A percentile compares a stretch with the other conserved stretches of the same genome.
phyloP scores from a whole-genome alignment of 305 asterid genomes.

The Plantago coronopus region DNA sequence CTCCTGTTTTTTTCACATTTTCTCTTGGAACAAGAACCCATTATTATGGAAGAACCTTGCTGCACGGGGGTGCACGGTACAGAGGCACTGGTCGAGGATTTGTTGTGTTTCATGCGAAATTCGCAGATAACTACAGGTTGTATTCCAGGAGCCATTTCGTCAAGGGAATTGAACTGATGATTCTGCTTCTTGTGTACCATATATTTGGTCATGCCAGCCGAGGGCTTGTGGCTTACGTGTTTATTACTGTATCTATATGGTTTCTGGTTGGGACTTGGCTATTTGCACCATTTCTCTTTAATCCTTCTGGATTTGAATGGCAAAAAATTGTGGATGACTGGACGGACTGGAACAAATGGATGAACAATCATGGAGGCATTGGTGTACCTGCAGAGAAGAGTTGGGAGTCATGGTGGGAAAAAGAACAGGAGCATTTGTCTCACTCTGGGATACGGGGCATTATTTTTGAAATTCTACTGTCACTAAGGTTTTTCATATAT shows the following conservation, averaged over 20 bases:
- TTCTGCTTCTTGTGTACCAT: constrained; percentile 78
- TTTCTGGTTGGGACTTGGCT: constrained; percentile 92
- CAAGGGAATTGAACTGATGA: constrained; percentile 90
- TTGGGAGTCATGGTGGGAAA: constrained; percentile 99
- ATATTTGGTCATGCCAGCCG: constrained; percentile 65
- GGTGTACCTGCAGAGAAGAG: constrained; percentile 89
- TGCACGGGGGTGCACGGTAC: constrained; percentile 94
- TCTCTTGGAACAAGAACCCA: constrained; percentile 94
- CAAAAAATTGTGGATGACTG: constrained; percentile 93
- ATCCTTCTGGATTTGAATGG: constrained; percentile 97
- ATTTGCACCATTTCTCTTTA: constrained; percentile 89
- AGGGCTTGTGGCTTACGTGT: constrained; percentile 60
- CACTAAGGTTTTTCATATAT: constrained; percentile 78
- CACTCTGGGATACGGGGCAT: constrained; percentile 79
- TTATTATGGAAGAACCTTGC: constrained; percentile 85
- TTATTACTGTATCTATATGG: constrained; percentile 86
- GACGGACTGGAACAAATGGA: constrained; percentile 97
- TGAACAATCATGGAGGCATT: constrained; percentile 83
- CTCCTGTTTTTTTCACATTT: constrained; percentile 91
- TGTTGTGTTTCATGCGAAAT: constrained; percentile 91
- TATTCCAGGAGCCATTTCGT: constrained; percentile 93
- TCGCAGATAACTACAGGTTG: constrained; percentile 81
- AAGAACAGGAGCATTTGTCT: constrained; percentile 73
- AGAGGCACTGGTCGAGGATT: constrained; percentile 97
- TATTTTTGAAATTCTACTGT: constrained; percentile 67